Conservation (phyloP, 169 alveolate genomes). For the Cryptosporidium sp. region DNA sequence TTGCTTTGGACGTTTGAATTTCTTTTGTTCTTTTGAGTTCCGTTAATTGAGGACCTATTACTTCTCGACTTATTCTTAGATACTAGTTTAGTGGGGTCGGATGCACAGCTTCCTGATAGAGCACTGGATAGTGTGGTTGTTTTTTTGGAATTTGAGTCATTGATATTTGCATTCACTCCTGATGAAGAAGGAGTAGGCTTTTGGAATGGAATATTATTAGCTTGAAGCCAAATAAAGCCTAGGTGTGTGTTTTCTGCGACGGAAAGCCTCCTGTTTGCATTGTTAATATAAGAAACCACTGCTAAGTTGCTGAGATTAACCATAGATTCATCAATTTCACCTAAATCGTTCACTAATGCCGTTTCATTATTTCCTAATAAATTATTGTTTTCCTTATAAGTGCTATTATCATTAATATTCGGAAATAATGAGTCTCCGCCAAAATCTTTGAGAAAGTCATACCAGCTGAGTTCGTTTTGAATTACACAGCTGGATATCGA, state of each 20-base stretch:
- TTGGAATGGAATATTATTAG: slow-evolving; percentile 59
- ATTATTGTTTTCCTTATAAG: neutral
- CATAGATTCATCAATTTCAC: slow-evolving; percentile 42
- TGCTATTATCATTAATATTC: neutral
- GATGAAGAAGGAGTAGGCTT: slow-evolving; percentile 4
- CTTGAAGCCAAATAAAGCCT: slow-evolving; percentile 68
- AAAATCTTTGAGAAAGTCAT: slow-evolving; percentile 43
- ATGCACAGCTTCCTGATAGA: neutral
- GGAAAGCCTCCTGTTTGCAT: slow-evolving; percentile 19
- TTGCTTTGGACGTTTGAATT: neutral
- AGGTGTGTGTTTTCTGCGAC: slow-evolving; percentile 57
- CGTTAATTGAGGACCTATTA: slow-evolving; percentile 4
- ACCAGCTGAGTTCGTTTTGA: slow-evolving; percentile 42
- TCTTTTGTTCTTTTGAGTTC: slow-evolving; percentile 6
- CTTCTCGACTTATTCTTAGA: slow-evolving; percentile 34
- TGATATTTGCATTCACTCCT: neutral
- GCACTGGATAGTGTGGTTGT: too few relatives aligned
- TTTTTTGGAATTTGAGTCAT: neutral
- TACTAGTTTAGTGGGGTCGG: slow-evolving; percentile 5
- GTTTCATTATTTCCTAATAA: neutral
- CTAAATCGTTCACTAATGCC: slow-evolving; percentile 20
- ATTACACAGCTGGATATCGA: slow-evolving; percentile 43
- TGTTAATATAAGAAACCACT: slow-evolving; percentile 35
- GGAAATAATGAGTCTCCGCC: slow-evolving; percentile 27
- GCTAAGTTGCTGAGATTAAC: slow-evolving; percentile 37